Conservation (phyloP, 805 yeast species). For the Tetrapisispora namnaoensis region DNA sequence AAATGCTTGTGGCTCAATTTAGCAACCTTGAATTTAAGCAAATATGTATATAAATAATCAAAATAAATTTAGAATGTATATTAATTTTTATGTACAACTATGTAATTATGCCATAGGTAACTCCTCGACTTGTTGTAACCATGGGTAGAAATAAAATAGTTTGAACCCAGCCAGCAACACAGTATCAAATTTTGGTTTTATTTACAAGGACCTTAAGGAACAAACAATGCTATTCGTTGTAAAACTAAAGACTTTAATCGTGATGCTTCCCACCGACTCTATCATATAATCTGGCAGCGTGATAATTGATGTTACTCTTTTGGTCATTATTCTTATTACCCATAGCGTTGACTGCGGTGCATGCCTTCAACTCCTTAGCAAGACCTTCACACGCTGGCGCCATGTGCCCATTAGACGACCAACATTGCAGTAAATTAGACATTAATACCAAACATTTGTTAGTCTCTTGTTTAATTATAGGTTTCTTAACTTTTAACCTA, state of each 20-base stretch:
- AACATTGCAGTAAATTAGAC: conserved; percentile 81
- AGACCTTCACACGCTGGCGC: conserved; percentile 52
- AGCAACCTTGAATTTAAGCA: neutral
- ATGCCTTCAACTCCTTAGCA: conserved; percentile 60
- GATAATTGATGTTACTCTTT: conserved; percentile 41
- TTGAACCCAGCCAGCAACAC: neutral
- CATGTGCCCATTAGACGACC: conserved; percentile 94
- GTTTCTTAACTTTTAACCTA: conserved; percentile 57
- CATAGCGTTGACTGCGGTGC: conserved; percentile 43
- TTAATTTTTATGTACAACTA: neutral
- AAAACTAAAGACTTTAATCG: conserved; percentile 13
- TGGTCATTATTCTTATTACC: conserved; percentile 18
- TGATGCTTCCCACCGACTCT: conserved; percentile 41
- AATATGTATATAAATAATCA: neutral
- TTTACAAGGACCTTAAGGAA: conserved; percentile 1
- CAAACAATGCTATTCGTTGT: neutral
- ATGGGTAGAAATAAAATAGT: too few relatives aligned
- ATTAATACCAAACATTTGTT: conserved; percentile 71
- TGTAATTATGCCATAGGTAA: neutral
- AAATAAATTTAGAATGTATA: neutral
- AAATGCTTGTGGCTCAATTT: too few relatives aligned
- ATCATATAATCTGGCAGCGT: conserved; percentile 41
- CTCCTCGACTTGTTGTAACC: too few relatives aligned
- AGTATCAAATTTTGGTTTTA: neutral
- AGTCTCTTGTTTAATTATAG: conserved; percentile 46